phyloP scores from a whole-genome alignment of 2,329 filamentous ascomycete genomes.

The Aspergillus luchuensis region DNA sequence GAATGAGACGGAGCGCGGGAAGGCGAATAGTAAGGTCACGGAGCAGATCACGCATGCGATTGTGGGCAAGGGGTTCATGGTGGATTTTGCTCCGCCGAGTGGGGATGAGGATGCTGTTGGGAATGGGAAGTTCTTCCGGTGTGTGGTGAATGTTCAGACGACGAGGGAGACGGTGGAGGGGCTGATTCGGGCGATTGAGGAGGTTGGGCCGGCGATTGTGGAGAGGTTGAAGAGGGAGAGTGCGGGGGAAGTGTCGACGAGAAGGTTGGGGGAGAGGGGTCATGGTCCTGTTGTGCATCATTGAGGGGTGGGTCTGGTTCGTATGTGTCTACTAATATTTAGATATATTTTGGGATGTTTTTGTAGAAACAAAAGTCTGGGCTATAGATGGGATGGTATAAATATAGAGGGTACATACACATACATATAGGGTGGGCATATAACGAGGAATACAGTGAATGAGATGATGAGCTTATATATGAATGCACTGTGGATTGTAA shows the following conservation, averaged over 20 bases:
- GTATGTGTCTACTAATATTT: not conserved
- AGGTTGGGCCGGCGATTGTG: constrained; percentile 43
- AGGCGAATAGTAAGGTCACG: constrained; percentile 59
- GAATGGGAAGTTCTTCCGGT: constrained; percentile 67
- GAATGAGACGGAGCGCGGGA: constrained; percentile 40
- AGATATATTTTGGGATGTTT: not conserved
- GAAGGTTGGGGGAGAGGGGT: constrained; percentile 35
- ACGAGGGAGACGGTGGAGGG: constrained; percentile 62
- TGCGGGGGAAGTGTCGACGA: constrained; percentile 18
- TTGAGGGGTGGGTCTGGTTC: not conserved
- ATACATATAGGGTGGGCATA: not conserved
- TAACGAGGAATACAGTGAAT: no score
- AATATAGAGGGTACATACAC: not conserved
- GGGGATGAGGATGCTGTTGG: constrained; percentile 53
- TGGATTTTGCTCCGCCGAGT: constrained; percentile 62
- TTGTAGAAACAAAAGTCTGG: no score
- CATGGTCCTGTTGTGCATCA: constrained; percentile 39
- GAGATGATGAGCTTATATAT: not conserved
- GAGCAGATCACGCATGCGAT: constrained; percentile 57
- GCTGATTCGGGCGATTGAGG: constrained; percentile 62
- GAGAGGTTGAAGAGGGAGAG: constrained; percentile 29
- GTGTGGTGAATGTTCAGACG: constrained; percentile 67
- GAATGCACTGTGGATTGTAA: not conserved
- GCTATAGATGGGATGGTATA: no score
- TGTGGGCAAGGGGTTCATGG: constrained; percentile 66